Conservation (phyloP, 139 green algal species). For the Tetradesmus obliquus region DNA sequence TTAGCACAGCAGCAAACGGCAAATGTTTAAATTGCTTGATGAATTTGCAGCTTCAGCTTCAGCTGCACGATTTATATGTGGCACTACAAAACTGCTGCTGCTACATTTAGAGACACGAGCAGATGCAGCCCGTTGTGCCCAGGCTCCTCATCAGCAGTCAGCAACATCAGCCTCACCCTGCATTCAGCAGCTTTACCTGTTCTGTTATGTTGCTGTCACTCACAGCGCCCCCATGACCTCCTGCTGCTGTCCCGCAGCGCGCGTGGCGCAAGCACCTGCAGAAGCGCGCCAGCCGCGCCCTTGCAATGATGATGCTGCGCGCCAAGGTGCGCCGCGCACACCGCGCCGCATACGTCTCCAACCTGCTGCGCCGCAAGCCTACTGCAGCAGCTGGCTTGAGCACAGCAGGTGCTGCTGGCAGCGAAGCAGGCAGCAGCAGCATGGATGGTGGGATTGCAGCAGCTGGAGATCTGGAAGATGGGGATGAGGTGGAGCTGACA, state of each 20-base stretch:
- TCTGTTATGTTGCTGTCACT: too few relatives aligned
- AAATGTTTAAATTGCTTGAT: too few relatives aligned
- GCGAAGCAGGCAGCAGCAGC: background rate
- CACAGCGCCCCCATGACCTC: background rate
- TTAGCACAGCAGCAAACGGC: too few relatives aligned
- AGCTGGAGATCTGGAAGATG: background rate
- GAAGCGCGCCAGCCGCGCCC: slow-evolving; percentile 6
- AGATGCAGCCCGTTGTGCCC: too few relatives aligned
- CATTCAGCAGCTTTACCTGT: too few relatives aligned
- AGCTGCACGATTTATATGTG: background rate
- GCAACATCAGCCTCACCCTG: too few relatives aligned
- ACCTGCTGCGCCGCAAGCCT: background rate
- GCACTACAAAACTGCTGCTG: too few relatives aligned
- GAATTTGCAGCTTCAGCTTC: background rate
- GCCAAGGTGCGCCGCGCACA: slow-evolving; percentile 32
- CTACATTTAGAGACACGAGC: too few relatives aligned
- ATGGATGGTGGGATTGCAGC: background rate
- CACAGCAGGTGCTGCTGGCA: background rate
- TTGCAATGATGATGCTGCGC: slow-evolving; percentile 38
- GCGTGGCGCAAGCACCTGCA: slow-evolving; percentile 20
- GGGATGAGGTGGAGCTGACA: background rate
- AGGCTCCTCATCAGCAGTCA: too few relatives aligned
- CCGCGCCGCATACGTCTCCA: slow-evolving; percentile 27
- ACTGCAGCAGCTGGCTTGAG: background rate
- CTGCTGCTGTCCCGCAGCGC: background rate